Evolutionary conservation across 805 yeast genomes (phyloP).

Genomic region (Yamadazyma sp.): DNA sequence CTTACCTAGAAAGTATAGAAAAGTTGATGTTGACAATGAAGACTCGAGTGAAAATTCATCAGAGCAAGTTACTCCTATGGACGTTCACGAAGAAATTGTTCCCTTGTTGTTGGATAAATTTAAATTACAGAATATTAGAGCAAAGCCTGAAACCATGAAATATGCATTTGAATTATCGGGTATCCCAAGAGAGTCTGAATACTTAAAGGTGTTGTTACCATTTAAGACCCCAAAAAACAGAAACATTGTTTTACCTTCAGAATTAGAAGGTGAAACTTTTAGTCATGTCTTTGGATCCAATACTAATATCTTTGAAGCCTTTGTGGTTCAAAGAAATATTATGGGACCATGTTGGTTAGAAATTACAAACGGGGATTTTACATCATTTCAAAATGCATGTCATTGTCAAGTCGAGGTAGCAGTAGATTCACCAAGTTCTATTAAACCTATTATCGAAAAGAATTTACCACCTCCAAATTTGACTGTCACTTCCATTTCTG

Average conservation of each 20-base stretch:
- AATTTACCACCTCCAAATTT: conserved; percentile 58
- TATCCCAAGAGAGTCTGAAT: conserved; percentile 76
- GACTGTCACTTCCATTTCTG: conserved; percentile 68
- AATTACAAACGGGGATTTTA: conserved; percentile 60
- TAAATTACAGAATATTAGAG: conserved; percentile 59
- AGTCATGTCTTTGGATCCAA: conserved; percentile 76
- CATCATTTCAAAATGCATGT: conserved; percentile 57
- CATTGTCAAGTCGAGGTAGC: conserved; percentile 80
- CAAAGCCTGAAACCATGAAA: conserved; percentile 70
- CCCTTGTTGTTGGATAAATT: conserved; percentile 61
- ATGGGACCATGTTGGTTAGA: conserved; percentile 99
- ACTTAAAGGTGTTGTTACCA: conserved; percentile 75
- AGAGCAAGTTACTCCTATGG: conserved; percentile 49
- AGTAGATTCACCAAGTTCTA: conserved; percentile 44
- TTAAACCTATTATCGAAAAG: conserved; percentile 39
- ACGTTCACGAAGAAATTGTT: conserved; percentile 74
- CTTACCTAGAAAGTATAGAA: conserved; percentile 58
- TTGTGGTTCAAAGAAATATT: conserved; percentile 74
- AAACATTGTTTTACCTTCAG: conserved; percentile 51
- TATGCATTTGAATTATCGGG: conserved; percentile 87
- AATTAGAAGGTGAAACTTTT: conserved; percentile 73
- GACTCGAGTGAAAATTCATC: conserved; percentile 30
- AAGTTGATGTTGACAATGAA: conserved; percentile 42
- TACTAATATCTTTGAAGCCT: conserved; percentile 75
- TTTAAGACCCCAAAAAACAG: conserved; percentile 58